These are phyloP conservation scores for Rhodotorula graminis DNA, from an alignment of 768 basidiomycete genomes.

Conservation along the genomic window DNA sequence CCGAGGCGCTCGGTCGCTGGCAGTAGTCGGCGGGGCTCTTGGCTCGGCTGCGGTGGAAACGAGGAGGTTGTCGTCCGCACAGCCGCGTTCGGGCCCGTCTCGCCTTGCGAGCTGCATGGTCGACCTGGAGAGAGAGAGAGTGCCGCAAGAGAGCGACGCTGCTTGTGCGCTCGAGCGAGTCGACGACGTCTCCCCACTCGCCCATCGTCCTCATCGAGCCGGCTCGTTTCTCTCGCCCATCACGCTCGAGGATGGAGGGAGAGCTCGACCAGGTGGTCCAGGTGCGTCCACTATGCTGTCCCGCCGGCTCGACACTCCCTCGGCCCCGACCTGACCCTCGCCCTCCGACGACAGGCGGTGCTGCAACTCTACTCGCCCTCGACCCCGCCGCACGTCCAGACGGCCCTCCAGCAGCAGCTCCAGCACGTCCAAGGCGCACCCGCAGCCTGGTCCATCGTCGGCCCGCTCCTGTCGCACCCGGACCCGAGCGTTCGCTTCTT, in stretches of 20 bases:
- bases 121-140: too few species aligned
- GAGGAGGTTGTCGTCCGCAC: neutral
- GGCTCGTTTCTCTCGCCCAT: neutral
- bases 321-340: too few species aligned
- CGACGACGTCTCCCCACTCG: too few species aligned
- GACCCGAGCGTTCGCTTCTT: constrained; percentile 35
- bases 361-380: constrained; percentile 25
- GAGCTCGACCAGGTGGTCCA: constrained; percentile 26
- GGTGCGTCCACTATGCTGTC: neutral
- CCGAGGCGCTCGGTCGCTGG: too few species aligned
- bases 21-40: neutral
- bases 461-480: constrained; percentile 14
- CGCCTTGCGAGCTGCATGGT: too few species aligned
- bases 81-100: too few species aligned
- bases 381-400: constrained; percentile 9
- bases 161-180: too few species aligned
- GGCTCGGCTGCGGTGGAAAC: neutral
- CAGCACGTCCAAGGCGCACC: constrained; percentile 11
- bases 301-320: too few species aligned
- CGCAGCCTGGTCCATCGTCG: constrained; percentile 18
- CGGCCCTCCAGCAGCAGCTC: constrained; percentile 8
- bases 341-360: constrained; percentile 7
- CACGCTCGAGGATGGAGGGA: constrained; percentile 8
- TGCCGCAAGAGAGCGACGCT: too few species aligned
- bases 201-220: neutral